Percentiles rank a stretch among this genome's conserved stretches.
These are phyloP conservation scores for Helicostylum pulchrum DNA, from an alignment of 192 early-diverging fungal species.

Conservation along the genomic window DNA sequence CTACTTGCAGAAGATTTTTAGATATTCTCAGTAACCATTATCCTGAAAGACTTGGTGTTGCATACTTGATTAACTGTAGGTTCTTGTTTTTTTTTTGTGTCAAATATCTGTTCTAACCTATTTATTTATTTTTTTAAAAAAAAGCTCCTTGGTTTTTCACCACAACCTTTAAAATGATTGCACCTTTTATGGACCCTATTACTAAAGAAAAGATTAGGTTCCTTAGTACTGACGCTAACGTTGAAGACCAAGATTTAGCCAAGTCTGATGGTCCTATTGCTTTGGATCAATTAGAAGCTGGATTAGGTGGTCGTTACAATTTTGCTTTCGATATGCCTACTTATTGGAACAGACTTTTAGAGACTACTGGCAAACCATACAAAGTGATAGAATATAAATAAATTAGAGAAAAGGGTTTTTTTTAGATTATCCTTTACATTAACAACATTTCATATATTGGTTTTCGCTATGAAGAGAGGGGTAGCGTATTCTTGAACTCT, in stretches of 20 bases:
- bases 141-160: slow-evolving; percentile 83
- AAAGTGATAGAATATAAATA: slow-evolving; percentile 27
- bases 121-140: neutral
- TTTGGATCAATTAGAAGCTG: slow-evolving; percentile 22
- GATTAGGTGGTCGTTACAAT: slow-evolving; percentile 37
- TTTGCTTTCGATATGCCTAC: slow-evolving; percentile 65
- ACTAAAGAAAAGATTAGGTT: slow-evolving; percentile 62
- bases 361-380: slow-evolving; percentile 29
- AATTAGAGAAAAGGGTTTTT: neutral
- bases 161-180: slow-evolving; percentile 76
- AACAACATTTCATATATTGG: too few species aligned
- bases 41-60: slow-evolving; percentile 67
- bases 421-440: too few species aligned
- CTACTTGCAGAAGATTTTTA: slow-evolving; percentile 73
- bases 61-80: neutral
- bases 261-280: slow-evolving; percentile 21
- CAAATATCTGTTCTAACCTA: neutral
- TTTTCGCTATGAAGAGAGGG: too few species aligned
- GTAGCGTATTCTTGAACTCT: too few species aligned
- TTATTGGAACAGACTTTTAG: slow-evolving; percentile 62
- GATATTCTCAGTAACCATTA: slow-evolving; percentile 82
- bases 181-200: slow-evolving; percentile 90
- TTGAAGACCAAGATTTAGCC: slow-evolving; percentile 17
- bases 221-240: slow-evolving; percentile 31
- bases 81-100: neutral